A percentile compares a stretch with the other conserved stretches of the same genome.
Evolutionary conservation across 139 green algal genomes (phyloP).

Genomic region (Diplosphaera chodatii): DNA sequence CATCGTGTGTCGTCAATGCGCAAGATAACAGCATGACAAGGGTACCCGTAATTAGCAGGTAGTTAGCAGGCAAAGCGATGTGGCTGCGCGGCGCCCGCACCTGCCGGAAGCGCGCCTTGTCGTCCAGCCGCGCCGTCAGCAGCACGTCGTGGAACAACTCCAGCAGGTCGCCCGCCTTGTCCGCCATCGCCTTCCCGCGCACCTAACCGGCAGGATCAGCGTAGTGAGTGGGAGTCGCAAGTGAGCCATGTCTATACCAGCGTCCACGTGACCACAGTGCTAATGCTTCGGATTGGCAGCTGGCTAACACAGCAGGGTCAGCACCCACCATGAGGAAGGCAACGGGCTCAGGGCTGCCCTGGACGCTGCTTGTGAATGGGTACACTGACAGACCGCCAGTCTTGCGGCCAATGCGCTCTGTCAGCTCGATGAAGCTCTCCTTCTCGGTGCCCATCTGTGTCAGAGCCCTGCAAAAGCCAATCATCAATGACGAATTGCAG

Average conservation of each 20-base stretch:
- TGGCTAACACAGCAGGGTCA: neutral
- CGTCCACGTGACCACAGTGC: too few species aligned
- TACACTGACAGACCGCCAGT: conserved; percentile 90
- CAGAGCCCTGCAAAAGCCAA: conserved; percentile 51
- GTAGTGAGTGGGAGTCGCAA: too few species aligned
- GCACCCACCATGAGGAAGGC: conserved; percentile 70
- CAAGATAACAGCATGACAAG: too few species aligned
- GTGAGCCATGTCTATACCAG: too few species aligned
- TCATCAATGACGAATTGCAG: too few species aligned
- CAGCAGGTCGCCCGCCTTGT: conserved; percentile 85
- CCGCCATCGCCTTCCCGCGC: conserved; percentile 86
- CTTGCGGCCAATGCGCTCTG: conserved; percentile 93
- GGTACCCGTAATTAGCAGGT: too few species aligned
- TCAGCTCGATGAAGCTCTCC: conserved; percentile 90
- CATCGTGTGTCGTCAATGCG: too few species aligned
- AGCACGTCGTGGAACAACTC: conserved; percentile 82
- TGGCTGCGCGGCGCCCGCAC: too few species aligned
- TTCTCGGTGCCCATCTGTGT: conserved; percentile 83
- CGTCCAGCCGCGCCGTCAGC: conserved; percentile 71
- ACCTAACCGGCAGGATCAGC: too few species aligned
- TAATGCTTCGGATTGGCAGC: too few species aligned
- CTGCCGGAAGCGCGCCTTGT: conserved; percentile 85
- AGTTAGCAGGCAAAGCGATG: too few species aligned
- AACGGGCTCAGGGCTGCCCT: conserved; percentile 54
- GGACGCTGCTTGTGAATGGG: conserved; percentile 66